phyloP scores from a whole-genome alignment of 257 asterid species.

The Verbascum thapsus region DNA sequence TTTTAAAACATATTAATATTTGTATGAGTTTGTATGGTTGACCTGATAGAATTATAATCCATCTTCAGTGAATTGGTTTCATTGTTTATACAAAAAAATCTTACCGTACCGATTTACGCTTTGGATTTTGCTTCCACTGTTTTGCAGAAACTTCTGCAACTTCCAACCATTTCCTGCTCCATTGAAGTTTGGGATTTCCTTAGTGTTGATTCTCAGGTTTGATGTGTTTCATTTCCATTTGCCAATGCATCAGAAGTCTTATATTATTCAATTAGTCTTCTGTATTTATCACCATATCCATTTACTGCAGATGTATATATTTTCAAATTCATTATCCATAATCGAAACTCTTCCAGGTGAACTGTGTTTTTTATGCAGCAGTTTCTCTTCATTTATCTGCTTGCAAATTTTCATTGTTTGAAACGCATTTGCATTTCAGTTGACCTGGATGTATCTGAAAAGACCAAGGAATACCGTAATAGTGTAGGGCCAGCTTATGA shows the following conservation, averaged over 20 bases:
- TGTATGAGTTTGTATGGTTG: slow-evolving; percentile 4
- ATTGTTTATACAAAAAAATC: slow-evolving; percentile 3
- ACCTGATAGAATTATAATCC: slow-evolving; percentile 23
- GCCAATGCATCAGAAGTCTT: slow-evolving; percentile 21
- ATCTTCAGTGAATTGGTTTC: slow-evolving; percentile 4
- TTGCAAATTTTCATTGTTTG: slow-evolving; percentile 18
- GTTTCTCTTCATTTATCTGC: slow-evolving; percentile 9
- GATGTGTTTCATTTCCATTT: slow-evolving; percentile 30
- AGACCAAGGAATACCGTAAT: slow-evolving; percentile 46
- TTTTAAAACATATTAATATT: background rate
- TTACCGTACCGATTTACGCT: background rate
- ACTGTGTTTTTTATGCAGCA: slow-evolving; percentile 28
- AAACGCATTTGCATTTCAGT: slow-evolving; percentile 46
- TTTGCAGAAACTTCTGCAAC: slow-evolving; percentile 85
- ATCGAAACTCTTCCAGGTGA: slow-evolving; percentile 86
- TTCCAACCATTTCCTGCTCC: slow-evolving; percentile 81
- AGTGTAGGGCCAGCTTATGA: slow-evolving; percentile 37
- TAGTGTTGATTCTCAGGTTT: slow-evolving; percentile 97
- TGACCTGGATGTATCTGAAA: slow-evolving; percentile 48
- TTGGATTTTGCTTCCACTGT: slow-evolving; percentile 13
- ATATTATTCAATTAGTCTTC: slow-evolving; percentile 12
- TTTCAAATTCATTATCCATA: slow-evolving; percentile 82
- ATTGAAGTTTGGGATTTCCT: slow-evolving; percentile 99
- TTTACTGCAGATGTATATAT: slow-evolving; percentile 78
- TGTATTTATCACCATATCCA: slow-evolving; percentile 27